phyloP scores from a whole-genome alignment of 768 basidiomycete genomes.

The Agaricus blazei region DNA sequence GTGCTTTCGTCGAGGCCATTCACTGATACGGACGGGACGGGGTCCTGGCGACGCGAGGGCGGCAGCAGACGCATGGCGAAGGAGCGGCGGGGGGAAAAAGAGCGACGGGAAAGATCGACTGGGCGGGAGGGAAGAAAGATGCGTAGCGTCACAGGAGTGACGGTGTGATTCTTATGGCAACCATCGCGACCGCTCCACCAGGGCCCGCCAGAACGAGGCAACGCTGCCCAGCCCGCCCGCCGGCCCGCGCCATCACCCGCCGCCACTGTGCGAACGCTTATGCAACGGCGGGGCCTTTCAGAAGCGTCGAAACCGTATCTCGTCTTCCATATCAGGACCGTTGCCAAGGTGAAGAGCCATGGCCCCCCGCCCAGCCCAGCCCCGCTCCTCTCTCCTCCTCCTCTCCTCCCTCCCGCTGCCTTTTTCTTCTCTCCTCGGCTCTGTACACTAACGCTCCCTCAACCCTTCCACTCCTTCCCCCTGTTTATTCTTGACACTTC shows the following conservation, averaged over 20 bases:
- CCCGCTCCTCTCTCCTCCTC: background rate
- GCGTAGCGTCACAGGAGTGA: background rate
- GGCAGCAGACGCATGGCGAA: too few species aligned
- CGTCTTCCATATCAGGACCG: too few species aligned
- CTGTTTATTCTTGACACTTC: background rate
- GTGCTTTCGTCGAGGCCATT: conserved; percentile 16
- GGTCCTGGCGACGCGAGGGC: conserved; percentile 2
- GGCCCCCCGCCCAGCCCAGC: too few species aligned
- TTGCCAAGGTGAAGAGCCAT: too few species aligned
- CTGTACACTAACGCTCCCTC: background rate
- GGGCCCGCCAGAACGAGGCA: background rate
- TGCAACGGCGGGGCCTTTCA: too few species aligned
- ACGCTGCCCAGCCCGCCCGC: background rate
- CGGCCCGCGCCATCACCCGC: too few species aligned
- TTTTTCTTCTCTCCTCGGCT: background rate
- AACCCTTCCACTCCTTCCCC: background rate
- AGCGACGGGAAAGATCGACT: conserved; percentile 5
- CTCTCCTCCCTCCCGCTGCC: background rate
- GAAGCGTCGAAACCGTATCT: too few species aligned
- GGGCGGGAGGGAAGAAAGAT: background rate
- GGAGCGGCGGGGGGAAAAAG: background rate
- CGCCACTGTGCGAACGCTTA: too few species aligned
- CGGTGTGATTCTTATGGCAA: background rate
- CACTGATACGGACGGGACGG: conserved; percentile 14
- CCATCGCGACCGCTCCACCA: conserved; percentile 3